Percentiles rank a stretch among this genome's conserved stretches.
These are phyloP conservation scores for Arthromyces matolae DNA, from an alignment of 768 basidiomycete species.

Conservation along the genomic window DNA sequence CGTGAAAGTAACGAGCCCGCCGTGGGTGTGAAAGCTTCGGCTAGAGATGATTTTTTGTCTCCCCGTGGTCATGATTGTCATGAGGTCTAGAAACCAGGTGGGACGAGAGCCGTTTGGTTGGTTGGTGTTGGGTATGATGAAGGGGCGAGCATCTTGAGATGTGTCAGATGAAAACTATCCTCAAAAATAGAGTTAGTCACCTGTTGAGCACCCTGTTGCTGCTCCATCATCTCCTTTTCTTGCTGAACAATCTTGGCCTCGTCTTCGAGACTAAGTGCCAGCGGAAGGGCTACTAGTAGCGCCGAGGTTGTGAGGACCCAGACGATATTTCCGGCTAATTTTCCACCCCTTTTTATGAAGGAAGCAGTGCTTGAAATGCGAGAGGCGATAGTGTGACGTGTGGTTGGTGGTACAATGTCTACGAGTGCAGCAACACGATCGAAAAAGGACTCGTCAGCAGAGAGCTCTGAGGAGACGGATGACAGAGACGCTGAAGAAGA, in stretches of 20 bases:
- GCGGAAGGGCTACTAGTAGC: constrained; percentile 87
- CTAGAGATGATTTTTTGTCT: constrained; percentile 14
- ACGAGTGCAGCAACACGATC: constrained; percentile 90
- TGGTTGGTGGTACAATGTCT: constrained; percentile 92
- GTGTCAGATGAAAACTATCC: constrained; percentile 13
- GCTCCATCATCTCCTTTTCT: constrained; percentile 90
- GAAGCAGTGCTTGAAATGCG: constrained; percentile 57
- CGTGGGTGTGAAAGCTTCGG: constrained; percentile 19
- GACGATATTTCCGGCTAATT: constrained; percentile 80
- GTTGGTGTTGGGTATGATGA: constrained; percentile 49
- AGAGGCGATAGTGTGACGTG: constrained; percentile 70
- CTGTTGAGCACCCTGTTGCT: constrained; percentile 91
- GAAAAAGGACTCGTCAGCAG: constrained; percentile 75
- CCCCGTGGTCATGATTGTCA: constrained; percentile 13
- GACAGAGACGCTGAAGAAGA: constrained; percentile 73
- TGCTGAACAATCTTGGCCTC: constrained; percentile 93
- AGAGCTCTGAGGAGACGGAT: constrained; percentile 69
- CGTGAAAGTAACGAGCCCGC: constrained; percentile 15
- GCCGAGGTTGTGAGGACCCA: constrained; percentile 96
- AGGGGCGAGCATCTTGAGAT: constrained; percentile 67
- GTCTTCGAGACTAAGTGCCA: constrained; percentile 92
- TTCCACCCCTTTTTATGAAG: constrained; percentile 63
- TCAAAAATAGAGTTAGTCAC: constrained; percentile 38
- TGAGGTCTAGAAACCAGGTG: constrained; percentile 72
- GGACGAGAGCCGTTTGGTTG: constrained; percentile 65